A percentile compares a stretch with the other conserved stretches of the same genome.
Evolutionary conservation across 106 monocot genomes (phyloP).

Genomic region (Acanthochlamys bracteata): DNA sequence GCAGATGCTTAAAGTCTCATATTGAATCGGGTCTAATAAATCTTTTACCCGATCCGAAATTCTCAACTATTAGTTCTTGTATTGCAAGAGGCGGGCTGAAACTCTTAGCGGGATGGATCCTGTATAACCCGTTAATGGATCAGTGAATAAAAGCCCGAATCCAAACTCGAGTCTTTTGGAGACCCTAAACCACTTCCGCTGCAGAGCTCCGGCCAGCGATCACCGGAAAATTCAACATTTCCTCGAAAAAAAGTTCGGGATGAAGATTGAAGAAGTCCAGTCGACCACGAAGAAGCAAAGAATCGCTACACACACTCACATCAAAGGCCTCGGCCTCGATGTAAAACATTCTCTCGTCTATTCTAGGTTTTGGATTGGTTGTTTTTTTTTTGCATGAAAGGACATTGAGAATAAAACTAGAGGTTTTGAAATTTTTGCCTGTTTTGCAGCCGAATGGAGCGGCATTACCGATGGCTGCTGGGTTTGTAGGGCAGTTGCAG

Average conservation of each 20-base stretch:
- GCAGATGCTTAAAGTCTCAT: too few species aligned
- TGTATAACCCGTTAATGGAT: too few species aligned
- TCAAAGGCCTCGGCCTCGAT: constrained; percentile 83
- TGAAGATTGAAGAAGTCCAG: constrained; percentile 78
- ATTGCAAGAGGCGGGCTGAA: too few species aligned
- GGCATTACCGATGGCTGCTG: constrained; percentile 70
- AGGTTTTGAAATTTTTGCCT: background rate
- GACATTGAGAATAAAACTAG: background rate
- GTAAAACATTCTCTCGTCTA: constrained; percentile 13
- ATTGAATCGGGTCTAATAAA: too few species aligned
- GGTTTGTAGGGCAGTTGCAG: constrained; percentile 85
- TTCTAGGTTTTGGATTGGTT: background rate
- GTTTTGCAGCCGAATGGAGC: constrained; percentile 41
- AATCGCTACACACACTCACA: constrained; percentile 79
- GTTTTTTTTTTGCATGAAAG: background rate
- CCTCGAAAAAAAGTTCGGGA: constrained; percentile 1
- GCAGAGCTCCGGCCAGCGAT: too few species aligned
- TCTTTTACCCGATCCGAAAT: too few species aligned
- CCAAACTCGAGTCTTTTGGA: too few species aligned
- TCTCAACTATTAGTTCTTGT: too few species aligned
- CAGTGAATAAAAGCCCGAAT: too few species aligned
- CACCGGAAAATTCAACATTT: too few species aligned
- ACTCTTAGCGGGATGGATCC: too few species aligned
- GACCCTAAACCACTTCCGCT: too few species aligned
- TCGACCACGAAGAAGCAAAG: constrained; percentile 72